phyloP scores from a whole-genome alignment of 371 early-diverging fungal genomes.

The Haplosporangium sp. region DNA sequence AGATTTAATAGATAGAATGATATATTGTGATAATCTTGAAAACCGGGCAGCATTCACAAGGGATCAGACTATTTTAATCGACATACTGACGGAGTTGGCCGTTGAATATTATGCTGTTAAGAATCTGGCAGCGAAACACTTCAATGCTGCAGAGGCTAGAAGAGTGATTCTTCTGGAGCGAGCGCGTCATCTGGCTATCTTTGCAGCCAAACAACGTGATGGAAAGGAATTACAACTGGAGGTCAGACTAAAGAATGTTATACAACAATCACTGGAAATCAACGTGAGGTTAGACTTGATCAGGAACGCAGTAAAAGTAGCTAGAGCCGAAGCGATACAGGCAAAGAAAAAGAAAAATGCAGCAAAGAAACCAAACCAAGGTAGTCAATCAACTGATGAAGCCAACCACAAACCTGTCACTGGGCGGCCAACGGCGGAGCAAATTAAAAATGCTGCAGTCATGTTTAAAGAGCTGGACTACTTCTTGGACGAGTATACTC shows the following conservation, averaged over 20 bases:
- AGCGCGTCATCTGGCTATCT: slow-evolving; percentile 8
- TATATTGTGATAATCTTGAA: too few relatives aligned
- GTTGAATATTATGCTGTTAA: not conserved
- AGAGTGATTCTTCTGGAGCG: not conserved
- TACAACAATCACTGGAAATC: not conserved
- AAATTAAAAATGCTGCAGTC: not conserved
- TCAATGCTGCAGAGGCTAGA: not conserved
- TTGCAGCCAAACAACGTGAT: not conserved
- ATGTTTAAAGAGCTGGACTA: not conserved
- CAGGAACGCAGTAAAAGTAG: not conserved
- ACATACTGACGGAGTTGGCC: too few relatives aligned
- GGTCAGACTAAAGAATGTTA: not conserved
- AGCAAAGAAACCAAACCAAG: not conserved
- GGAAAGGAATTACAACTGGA: not conserved
- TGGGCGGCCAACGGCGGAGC: not conserved
- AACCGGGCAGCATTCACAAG: too few relatives aligned
- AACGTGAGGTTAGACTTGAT: not conserved
- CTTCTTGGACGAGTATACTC: slow-evolving; percentile 21
- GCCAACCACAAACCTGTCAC: too few relatives aligned
- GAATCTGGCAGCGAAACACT: not conserved
- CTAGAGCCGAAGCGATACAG: not conserved
- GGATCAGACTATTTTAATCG: too few relatives aligned
- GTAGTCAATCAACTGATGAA: too few relatives aligned
- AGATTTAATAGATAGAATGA: too few relatives aligned
- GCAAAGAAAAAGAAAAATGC: not conserved